Evolutionary conservation across 2,329 filamentous ascomycete genomes (phyloP), one percentile per base, ranked within the genome.

Genomic region (Ceratocystis smalleyi): DNA sequence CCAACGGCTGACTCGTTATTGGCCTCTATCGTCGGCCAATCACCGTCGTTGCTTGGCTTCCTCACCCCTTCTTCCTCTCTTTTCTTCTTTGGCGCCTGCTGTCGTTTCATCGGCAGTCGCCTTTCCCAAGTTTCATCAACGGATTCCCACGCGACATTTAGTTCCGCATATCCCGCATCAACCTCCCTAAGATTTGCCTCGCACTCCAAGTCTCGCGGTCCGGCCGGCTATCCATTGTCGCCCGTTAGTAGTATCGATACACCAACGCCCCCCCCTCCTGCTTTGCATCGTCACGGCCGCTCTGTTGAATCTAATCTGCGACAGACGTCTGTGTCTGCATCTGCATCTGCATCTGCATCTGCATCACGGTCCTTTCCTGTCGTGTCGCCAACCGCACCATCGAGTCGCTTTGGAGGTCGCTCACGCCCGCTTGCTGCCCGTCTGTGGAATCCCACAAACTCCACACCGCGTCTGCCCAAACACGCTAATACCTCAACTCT

Each of bases 361-460:
- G 40, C 49, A 15, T 63, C 6, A 35, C 59, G 27, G 35, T n/a
- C 43, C n/a, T 45, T 54, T 22, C 49, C 62, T 24, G 43, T 32
- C 6, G 35, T 61, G 19, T 63, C 51, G 63, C 54, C 22, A 35
- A 32, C n/a, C 32, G 60, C 59, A n/a, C 40, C 51, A 22, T 55
- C 32, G 22, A 62, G 32, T 35, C 43, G 35, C 2, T 60, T 61
- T 59, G 60, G 64, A 40, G 74, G 75, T 30, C 71, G 75, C 59
- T 75, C 73, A 62, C 76, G 74, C 35, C 73, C 77, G 35, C 75
- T 76, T 3, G 75, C 79, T 24, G 77, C 78, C 57, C 79, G 80
- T 43, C 79, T 83, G 68, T 83, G 81, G 81, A 83, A 83, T 69
- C 81, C 81, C 27, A 79, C 79, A 66, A 83, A 83, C 70, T 83